Evolutionary conservation across 371 early-diverging fungal genomes (phyloP).

Genomic region (Apophysomyces ossiformis): DNA sequence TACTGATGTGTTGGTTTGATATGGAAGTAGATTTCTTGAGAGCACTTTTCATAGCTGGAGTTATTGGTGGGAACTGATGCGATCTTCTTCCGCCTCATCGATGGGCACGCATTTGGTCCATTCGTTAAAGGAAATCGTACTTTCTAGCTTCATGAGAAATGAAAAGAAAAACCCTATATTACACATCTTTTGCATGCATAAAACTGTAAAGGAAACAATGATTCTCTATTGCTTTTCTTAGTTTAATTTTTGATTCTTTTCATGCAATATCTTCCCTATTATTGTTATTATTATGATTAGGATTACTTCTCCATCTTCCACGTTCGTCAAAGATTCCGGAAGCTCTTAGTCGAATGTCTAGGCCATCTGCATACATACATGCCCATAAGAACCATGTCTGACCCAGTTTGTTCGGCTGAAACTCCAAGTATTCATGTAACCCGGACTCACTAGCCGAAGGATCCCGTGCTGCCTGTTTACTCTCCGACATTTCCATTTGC

Average conservation of each 20-base stretch:
- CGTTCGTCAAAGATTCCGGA: conserved; percentile 35
- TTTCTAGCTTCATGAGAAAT: background rate
- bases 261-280: conserved; percentile 8
- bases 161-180: background rate
- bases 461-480: conserved; percentile 24
- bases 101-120: too few relatives aligned
- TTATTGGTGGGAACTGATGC: too few relatives aligned
- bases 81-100: too few relatives aligned
- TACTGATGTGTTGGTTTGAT: too few relatives aligned
- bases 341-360: conserved; percentile 42
- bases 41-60: too few relatives aligned
- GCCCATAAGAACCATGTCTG: conserved; percentile 34
- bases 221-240: background rate
- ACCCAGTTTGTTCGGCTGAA: conserved; percentile 38
- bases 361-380: conserved; percentile 42
- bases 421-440: conserved; percentile 30
- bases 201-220: background rate
- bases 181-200: background rate
- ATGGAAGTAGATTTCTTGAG: too few relatives aligned
- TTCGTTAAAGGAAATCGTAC: too few relatives aligned
- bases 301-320: conserved; percentile 18
- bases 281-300: too few relatives aligned
- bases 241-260: background rate
- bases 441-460: conserved; percentile 19
- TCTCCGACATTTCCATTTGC: conserved; percentile 23